Evolutionary conservation across 1,284 basidiomycete genomes (phyloP), one percentile per base, ranked within the genome.

Genomic region (Ceratobasidium papillatum): DNA sequence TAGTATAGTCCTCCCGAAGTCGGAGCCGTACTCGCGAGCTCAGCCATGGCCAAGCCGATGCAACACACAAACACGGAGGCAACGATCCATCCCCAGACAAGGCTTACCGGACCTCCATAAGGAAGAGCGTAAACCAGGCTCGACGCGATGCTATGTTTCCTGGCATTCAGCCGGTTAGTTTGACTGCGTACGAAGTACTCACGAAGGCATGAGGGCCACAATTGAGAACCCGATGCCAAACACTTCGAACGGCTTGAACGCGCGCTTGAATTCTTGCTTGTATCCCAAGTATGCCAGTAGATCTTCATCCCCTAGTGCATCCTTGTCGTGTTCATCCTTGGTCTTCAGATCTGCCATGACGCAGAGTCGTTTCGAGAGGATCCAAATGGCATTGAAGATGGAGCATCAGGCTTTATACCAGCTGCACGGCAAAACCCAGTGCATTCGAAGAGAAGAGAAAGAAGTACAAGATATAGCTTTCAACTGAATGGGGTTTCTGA

Each of bases 51-150:
- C n/a, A 62, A 25, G 2, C 19, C 36, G 22, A 93, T 86, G 47
- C 86, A 85, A 5, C 77, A 36, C 74, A 84, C 83, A 54, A 84
- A 78, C 59, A 78, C 47, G 12, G 80, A 79, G 5, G 81, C 80
- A 22, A 83, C 75, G 4, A 80, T 54, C 83, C 83, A 84, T 7
- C 82, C 86, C 86, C 93, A 95, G 3, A 94, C 90, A 92, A 95
- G 93, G 7, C 90, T 87, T 0, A 89, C 86, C 0, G 91, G 89
- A 1, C 92, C 93, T 3, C 94, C 94, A 81, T 94, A 91, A 0
- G 90, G 90, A 32, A 94, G 83, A 0, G 91, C 87, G 81, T 91
- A 93, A 76, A 90, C 83, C 4, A 94, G 82, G 11, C 92, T 90
- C 3, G 91, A 90, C 11, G 1, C 87, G 87, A 76, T 54, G 75